Percentiles rank a stretch among this genome's conserved stretches.
Conservation (phyloP, 805 yeast species). For the Wickerhamomyces tratensis region DNA sequence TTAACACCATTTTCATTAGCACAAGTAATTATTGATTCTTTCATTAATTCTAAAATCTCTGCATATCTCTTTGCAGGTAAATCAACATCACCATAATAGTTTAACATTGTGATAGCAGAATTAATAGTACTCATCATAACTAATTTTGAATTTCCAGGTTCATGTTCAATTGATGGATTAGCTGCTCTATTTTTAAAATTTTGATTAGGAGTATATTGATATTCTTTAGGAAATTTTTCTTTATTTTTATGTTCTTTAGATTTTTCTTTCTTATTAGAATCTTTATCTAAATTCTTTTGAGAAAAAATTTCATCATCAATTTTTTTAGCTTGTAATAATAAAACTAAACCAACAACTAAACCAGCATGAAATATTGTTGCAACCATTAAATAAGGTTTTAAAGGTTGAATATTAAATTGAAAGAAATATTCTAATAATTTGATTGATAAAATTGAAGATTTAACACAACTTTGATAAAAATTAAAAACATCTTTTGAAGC, state of each 20-base stretch:
- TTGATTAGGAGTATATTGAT: too few species aligned
- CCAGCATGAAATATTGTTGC: constrained; percentile 28
- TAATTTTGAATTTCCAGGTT: constrained; percentile 5
- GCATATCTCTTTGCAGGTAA: constrained; percentile 10
- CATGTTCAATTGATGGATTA: background rate
- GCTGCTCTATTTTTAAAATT: constrained; percentile 1
- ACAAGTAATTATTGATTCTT: constrained; percentile 8
- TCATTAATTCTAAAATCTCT: constrained; percentile 7
- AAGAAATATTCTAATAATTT: constrained; percentile 20
- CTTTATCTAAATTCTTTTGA: too few species aligned
- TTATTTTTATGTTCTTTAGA: too few species aligned
- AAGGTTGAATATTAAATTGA: constrained; percentile 21
- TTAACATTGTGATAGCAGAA: constrained; percentile 11
- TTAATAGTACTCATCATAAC: constrained; percentile 13
- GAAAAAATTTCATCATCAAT: constrained; percentile 10
- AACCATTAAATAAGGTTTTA: constrained; percentile 25
- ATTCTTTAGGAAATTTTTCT: too few species aligned
- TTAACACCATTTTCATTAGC: background rate
- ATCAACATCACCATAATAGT: constrained; percentile 12
- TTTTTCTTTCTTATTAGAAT: too few species aligned
- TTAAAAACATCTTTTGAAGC: constrained; percentile 5
- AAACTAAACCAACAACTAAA: constrained; percentile 23
- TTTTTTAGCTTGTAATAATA: constrained; percentile 13
- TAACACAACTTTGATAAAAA: constrained; percentile 28
- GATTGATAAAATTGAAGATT: constrained; percentile 26